Percentiles rank a stretch among this genome's conserved stretches.
Evolutionary conservation across 306 rosid genomes (phyloP).

Genomic region (Urtica urens): DNA sequence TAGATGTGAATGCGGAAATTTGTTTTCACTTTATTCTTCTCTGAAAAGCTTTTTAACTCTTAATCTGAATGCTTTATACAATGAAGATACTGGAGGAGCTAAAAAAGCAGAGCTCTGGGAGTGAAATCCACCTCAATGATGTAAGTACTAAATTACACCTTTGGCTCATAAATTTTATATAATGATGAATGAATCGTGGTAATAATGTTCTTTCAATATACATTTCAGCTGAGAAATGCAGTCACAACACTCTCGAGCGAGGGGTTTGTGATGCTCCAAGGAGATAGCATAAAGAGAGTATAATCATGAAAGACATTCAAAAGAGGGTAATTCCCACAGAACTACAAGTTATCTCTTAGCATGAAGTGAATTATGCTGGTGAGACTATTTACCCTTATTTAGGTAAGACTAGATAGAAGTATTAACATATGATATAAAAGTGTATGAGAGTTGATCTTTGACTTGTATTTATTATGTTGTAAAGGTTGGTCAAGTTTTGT

Average conservation of each 20-base stretch:
- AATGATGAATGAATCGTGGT: background rate
- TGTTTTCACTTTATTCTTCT: background rate
- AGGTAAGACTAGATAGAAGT: no score
- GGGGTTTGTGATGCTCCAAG: constrained; percentile 63
- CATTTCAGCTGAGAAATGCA: constrained; percentile 61
- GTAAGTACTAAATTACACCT: constrained; percentile 31
- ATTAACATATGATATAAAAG: no score
- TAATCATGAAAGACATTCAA: constrained; percentile 20
- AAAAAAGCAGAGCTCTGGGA: constrained; percentile 54
- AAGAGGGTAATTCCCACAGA: background rate
- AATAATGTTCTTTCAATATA: constrained; percentile 12
- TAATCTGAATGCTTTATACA: constrained; percentile 13
- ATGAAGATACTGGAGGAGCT: constrained; percentile 78
- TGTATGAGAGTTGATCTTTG: no score
- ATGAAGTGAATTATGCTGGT: no score
- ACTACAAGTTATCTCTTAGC: no score
- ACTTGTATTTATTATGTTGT: no score
- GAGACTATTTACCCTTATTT: no score
- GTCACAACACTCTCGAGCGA: constrained; percentile 56
- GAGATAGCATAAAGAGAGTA: constrained; percentile 62
- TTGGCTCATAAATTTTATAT: background rate
- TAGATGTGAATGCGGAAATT: background rate
- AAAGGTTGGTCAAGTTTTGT: no score
- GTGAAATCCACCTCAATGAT: constrained; percentile 53
- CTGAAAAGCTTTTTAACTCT: background rate